Conservation (phyloP, 1,284 basidiomycete species). For the Entoloma clypeatum region DNA sequence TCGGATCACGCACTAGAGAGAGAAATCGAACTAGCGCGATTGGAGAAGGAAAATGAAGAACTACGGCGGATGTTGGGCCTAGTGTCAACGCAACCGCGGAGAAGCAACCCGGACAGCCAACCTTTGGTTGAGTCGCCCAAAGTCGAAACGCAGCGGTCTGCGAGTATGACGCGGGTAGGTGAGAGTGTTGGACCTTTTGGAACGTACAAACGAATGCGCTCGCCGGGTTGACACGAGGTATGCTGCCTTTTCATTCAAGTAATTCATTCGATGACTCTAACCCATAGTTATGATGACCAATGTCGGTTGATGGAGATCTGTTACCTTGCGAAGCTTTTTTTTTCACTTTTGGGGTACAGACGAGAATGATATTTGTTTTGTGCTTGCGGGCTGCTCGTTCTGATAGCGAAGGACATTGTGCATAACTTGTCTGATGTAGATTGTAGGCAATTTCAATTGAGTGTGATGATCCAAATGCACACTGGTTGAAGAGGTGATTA, state of each 20-base stretch:
- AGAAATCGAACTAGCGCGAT: constrained; percentile 79
- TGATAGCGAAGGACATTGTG: no score
- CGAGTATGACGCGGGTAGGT: constrained; percentile 21
- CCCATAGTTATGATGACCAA: not conserved
- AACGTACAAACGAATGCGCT: constrained; percentile 21
- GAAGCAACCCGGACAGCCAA: constrained; percentile 20
- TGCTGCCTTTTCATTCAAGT: not conserved
- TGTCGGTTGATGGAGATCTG: not conserved
- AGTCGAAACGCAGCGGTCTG: constrained; percentile 17
- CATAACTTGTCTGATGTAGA: no score
- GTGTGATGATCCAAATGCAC: no score
- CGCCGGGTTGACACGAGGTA: constrained; percentile 17
- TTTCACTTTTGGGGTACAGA: no score
- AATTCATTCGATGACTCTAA: no score
- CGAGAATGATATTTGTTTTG: no score
- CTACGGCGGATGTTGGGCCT: constrained; percentile 66
- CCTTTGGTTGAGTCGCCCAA: constrained; percentile 19
- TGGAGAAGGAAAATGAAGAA: constrained; percentile 84
- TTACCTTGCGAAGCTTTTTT: no score
- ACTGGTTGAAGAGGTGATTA: no score
- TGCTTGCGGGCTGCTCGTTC: no score
- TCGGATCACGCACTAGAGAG: constrained; percentile 79
- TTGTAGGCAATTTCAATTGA: no score
- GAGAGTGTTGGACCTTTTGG: constrained; percentile 17
- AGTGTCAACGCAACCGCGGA: constrained; percentile 27